Base-by-base conservation (phyloP, 257 asterid species). In the Rhazya stricta region DNA sequence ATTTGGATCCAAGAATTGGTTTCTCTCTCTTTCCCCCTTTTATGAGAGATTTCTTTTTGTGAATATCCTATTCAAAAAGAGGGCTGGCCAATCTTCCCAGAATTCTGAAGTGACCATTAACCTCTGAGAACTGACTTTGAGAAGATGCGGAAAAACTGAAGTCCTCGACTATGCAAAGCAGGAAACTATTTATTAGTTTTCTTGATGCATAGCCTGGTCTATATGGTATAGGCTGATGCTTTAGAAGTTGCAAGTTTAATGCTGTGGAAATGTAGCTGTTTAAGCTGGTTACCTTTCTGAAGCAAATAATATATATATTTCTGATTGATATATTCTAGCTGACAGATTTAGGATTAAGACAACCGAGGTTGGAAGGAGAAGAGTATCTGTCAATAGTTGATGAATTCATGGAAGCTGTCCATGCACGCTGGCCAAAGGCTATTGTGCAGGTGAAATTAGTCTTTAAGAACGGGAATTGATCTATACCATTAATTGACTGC, bases 371-470 rank as follows among this genome's bases (percentile, higher is more conserved):
- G 80, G 99, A 95, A 86, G 99, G 99, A 77, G 98, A 92, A 81
- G 99, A 95, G 76, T 95, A 92, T 81, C 78, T 95, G 72, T 79
- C 92, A 9, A 85, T 92, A 83, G 91, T 95, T 78, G 99, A 95
- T 84, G 99, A 95, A 88, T 89, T 95, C 85, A 90, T 95, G 96
- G 98, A 95, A 83, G 99, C 99, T 79, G 91, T 95, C 82, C 99
- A 92, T 92, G 89, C 98, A 57, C 99, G 99, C 78, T 95, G 99
- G 99, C 99, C 99, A 39, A 95, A 95, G 88, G 99, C 99, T 85
- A 84, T 92, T 86, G 98, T 95, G 86, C 99, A 95, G 98, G 99
- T 95, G 48, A 39, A 63, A 29, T 72, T 84, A 73, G 45, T 72
- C 79, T 68, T 53, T 74, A 53, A 50, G 16, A 45, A 69, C 57